Base-by-base conservation (phyloP, 345 rosid species). In the Schrenkiella parvula region DNA sequence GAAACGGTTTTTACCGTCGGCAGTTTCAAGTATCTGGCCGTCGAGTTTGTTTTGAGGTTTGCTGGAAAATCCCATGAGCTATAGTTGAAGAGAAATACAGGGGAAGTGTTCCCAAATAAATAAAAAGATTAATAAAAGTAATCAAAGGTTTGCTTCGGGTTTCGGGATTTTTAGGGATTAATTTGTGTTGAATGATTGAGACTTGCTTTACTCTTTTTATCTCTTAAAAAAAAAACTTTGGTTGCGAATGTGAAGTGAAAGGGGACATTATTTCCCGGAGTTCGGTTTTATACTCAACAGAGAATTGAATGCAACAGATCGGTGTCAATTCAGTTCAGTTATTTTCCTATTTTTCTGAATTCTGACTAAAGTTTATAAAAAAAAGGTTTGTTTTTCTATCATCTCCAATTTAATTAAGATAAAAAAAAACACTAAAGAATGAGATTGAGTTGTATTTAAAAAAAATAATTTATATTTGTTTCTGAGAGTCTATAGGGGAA, bases 21-120 rank as follows among this genome's bases (percentile, higher is more conserved):
- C 18, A 35, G 48, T 12, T 13, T 82, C 81, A 42, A 80, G 87
- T 35, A 80, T 69, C 59, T 83, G 88, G 23, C 78, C 80, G 23
- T 86, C 88, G 34, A 78, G 78, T 51, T 83, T 87, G 67, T 68
- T 76, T 82, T 86, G 26, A 32, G 56, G 37, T 15, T 58, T 82
- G 52, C 79, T 86, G 11, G 89, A 69, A 67, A 79, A 55, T 46
- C 90, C 90, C 92, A 89, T 87, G 60, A 14, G 55, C 23, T 71
- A 12, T n/a, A n/a, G n/a, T 51, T 7, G 6, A 47, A 2, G 38
- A 58, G 54, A 8, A 66, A 29, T n/a, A 58, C 34, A 39, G 32
- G 9, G 78, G 68, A 78, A 59, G 13, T 57, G 42, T 22, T 22
- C 11, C 22, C n/a, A 10, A 48, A 48, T 48, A 19, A 29, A 63